Evolutionary conservation across 2,329 filamentous ascomycete species (phyloP).

Genomic region (Colletotrichum sp.): DNA sequence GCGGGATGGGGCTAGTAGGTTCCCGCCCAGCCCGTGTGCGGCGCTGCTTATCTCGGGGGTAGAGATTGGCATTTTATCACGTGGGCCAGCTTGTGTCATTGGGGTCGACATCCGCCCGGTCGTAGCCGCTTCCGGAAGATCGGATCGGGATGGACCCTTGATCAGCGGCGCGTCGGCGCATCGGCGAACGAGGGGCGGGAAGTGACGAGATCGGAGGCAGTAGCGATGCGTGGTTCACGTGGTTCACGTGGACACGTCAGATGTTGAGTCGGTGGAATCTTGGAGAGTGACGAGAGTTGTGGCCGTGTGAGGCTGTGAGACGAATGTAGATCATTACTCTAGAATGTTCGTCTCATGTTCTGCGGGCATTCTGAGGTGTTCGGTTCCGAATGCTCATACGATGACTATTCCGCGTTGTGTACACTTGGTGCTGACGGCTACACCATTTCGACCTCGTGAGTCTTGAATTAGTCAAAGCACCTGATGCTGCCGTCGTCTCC

Average conservation of each 20-base stretch:
- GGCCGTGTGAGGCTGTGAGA: background rate
- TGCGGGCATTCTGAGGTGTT: rapidly evolving
- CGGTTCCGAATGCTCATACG: rapidly evolving
- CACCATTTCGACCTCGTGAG: background rate
- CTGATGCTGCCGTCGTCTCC: background rate
- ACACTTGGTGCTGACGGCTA: background rate
- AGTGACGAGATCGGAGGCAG: background rate
- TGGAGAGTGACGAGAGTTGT: background rate
- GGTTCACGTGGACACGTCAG: background rate
- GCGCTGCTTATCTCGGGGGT: background rate
- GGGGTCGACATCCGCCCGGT: background rate
- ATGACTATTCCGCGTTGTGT: background rate
- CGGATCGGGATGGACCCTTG: background rate
- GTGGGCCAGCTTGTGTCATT: background rate
- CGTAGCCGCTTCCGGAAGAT: background rate
- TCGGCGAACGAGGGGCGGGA: background rate
- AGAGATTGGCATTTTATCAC: background rate
- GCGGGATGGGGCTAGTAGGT: background rate
- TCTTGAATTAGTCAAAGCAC: background rate
- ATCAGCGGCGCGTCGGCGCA: background rate
- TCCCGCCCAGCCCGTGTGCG: background rate
- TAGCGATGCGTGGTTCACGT: background rate
- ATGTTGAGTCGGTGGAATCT: background rate
- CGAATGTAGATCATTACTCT: background rate
- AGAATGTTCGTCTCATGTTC: background rate